Evolutionary conservation across 352 stramenopile species (phyloP), one percentile per base, ranked within the genome.

Genomic region (Globisporangium cederbergense): DNA sequence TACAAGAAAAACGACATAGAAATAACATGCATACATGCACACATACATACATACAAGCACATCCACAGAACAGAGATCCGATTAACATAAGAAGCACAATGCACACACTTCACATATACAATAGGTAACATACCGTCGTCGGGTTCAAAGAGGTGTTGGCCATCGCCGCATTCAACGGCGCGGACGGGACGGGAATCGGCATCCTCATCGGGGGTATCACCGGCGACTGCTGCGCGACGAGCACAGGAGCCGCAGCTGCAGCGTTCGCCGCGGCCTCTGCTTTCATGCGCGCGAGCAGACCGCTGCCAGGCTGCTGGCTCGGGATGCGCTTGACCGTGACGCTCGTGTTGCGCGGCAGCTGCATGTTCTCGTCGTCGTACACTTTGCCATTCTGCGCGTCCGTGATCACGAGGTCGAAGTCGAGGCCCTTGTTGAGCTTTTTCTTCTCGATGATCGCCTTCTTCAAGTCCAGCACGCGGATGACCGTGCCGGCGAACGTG

Each of bases 371-470:
- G 53, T 97, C 89, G 58, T 95, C 88, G 71, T 97, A 97, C 3
- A 95, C 85, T 58, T 97, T 93, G 60, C 90, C 91, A 60, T 89
- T 97, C 67, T 97, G 88, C 42, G 91, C 89, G 71, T 97, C 93
- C 20, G 90, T 96, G 71, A 97, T 95, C 0, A 96, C 86, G 3
- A 97, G 77, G 60, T 97, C 91, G 58, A 97, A 96, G 65, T 97
- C 91, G 49, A 97, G 80, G 0, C 91, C 91, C 60, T 97, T 97
- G 64, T 86, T 85, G 28, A 97, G 80, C 60, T 96, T 96, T 74
- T 97, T 97, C 71, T 97, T 92, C 53, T 97, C 91, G 49, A 97
- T 91, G 64, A 97, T 97, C 34, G 89, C 89, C 66, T 96, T 92
- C 77, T 97, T 97, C n/a, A 97, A 76, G 73, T 96, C 88, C 36